Base-by-base conservation (phyloP, 768 basidiomycete genomes). In the Phlebiopsis flavidoalba region DNA sequence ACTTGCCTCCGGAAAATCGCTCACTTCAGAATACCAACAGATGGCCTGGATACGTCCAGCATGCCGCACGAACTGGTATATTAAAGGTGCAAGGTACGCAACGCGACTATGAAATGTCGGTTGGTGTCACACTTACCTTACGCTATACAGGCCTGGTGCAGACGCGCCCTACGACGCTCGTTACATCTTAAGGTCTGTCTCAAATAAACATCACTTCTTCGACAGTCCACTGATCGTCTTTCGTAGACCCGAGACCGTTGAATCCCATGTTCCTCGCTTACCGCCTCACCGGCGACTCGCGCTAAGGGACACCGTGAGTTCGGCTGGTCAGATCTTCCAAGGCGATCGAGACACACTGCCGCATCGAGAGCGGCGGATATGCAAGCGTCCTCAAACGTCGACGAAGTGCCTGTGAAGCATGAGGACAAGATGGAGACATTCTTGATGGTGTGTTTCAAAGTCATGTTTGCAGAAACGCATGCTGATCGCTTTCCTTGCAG, bases 381-480 rank as follows among this genome's bases (percentile, higher is more conserved):
- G 89, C 91, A 17, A 84, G 85, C 37, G 80, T 98, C 50, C 72
- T 87, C 60, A 92, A n/a, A 97, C 68, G 95, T 98, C 10, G 92
- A 96, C 71, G 80, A 84, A 62, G 76, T 87, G 10, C 87, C 88
- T 0, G 83, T 78, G 1, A 75, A 77, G 68, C 77, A 82, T 60
- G 88, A 93, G 63, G 93, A 98, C 73, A 88, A 89, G 72, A 96
- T 97, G 95, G 95, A 98, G 75, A 95, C 95, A 12, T 97, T 95
- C 76, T 83, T 95, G 74, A 79, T 97, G 80, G 91, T 91, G 60
- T 46, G 86, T 43, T 73, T 17, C 22, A 15, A 11, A 35, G 49
- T 19, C 35, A 15, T 43, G 7, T n/a, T n/a, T n/a, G n/a, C n/a
- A n/a, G 12, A 46, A 8, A 22, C 33, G 46, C 36, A 19, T 43